phyloP scores from a whole-genome alignment of 106 monocot genomes.

The Platanthera guangdongensis region DNA sequence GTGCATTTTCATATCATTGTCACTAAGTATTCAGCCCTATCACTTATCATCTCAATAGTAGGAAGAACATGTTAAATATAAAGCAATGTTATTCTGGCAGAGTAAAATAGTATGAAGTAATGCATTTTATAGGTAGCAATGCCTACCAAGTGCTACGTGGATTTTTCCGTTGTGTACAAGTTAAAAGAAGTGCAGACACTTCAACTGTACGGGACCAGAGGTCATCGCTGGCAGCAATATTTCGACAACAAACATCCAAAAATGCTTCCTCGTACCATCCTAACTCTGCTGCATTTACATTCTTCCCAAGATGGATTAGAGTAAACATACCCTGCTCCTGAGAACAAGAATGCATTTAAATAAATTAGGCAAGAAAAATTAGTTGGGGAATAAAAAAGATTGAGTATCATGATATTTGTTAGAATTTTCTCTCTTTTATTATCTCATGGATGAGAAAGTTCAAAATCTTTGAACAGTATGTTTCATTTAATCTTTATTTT shows the following conservation, averaged over 20 bases:
- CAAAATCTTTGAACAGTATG: too few species aligned
- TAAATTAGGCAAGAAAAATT: background rate
- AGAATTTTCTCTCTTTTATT: too few species aligned
- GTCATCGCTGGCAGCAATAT: slow-evolving; percentile 79
- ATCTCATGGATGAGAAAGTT: too few species aligned
- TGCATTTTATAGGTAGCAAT: background rate
- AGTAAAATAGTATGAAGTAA: background rate
- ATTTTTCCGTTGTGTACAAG: slow-evolving; percentile 48
- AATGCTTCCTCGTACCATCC: slow-evolving; percentile 87
- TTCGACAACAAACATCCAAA: slow-evolving; percentile 76
- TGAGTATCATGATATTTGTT: background rate
- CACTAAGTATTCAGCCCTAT: background rate
- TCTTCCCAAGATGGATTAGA: slow-evolving; percentile 72
- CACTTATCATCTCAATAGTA: background rate
- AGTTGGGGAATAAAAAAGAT: background rate
- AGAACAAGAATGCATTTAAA: background rate
- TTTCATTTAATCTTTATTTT: too few species aligned
- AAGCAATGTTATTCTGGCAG: background rate
- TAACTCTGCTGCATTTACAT: slow-evolving; percentile 70
- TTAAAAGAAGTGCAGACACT: slow-evolving; percentile 76
- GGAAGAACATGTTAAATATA: background rate
- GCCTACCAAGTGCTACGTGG: slow-evolving; percentile 83
- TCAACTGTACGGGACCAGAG: slow-evolving; percentile 69
- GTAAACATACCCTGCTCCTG: slow-evolving; percentile 84
- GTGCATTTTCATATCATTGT: too few species aligned